Evolutionary conservation across 257 asterid species (phyloP), one percentile per base, ranked within the genome.

Genomic region (Nicotiana obtusifolia): DNA sequence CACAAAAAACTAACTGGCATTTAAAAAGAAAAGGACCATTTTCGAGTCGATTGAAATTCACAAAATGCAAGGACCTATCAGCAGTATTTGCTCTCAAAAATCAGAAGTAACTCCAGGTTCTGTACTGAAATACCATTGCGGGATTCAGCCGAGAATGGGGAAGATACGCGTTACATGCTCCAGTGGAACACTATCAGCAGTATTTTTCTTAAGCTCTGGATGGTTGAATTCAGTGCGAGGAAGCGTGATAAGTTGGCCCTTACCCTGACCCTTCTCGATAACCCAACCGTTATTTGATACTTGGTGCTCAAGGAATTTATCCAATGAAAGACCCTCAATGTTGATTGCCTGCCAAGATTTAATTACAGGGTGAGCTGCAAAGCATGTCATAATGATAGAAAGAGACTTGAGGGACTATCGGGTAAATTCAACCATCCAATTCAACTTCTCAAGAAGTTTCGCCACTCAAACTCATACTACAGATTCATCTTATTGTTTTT

Each of bases 251-350:
- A 89, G 84, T 85, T 87, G 97, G 59, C 89, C 93, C 86, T 85
- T 87, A 59, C 87, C 90, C 61, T 87, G 90, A 69, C 83, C 88
- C 88, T 88, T 94, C 90, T 92, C 97, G 15, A 87, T 80, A 31
- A 80, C 81, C 98, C 98, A 94, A 31, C 93, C 93, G 7, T 89
- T 83, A 84, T 90, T 90, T 4, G 88, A 81, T 20, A 86, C 84
- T 10, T 93, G 93, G 87, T 92, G 91, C 91, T 93, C 96, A 2
- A 93, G 81, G 85, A 95, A 91, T 92, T 91, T 93, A 87, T 95
- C 97, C 84, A 95, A 81, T 35, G 94, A 79, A 75, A 78, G 79
- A 65, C 98, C 97, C 87, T 95, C 97, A 0, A 87, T 84, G 91
- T 95, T 95, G 83, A 91, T 84, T 56, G 97, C 93, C 97, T 95